Conservation (phyloP, 768 basidiomycete species). For the Auricularia cornea region DNA sequence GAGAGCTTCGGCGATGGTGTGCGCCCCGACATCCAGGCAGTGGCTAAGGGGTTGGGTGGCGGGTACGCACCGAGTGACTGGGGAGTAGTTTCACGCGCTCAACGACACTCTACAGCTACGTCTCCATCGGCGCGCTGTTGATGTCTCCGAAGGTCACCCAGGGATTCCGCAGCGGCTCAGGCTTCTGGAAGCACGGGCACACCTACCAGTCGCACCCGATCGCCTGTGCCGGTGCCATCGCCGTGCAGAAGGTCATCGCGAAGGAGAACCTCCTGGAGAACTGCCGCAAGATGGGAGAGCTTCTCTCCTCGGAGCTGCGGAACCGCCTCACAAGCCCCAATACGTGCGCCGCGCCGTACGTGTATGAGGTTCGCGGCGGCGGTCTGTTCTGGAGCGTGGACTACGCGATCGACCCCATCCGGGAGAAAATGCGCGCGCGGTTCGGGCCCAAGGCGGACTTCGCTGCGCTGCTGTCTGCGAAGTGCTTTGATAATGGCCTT, state of each 20-base stretch:
- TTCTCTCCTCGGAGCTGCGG: conserved; percentile 46
- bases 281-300: conserved; percentile 48
- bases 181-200: conserved; percentile 77
- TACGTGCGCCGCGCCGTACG: conserved; percentile 52
- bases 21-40: conserved; percentile 76
- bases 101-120: conserved; percentile 42
- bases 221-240: conserved; percentile 70
- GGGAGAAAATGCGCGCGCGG: conserved; percentile 36
- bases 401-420: conserved; percentile 52
- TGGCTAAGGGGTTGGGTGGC: conserved; percentile 86
- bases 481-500: conserved; percentile 55
- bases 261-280: conserved; percentile 65
- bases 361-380: conserved; percentile 74
- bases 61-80: conserved; percentile 53
- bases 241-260: conserved; percentile 66
- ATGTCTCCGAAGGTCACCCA: conserved; percentile 63
- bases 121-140: conserved; percentile 73
- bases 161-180: conserved; percentile 59
- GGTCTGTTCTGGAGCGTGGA: conserved; percentile 83
- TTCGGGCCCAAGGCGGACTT: conserved; percentile 38
- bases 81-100: background rate
- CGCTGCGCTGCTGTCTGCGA: conserved; percentile 63
- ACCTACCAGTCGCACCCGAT: conserved; percentile 78
- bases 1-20: conserved; percentile 71
- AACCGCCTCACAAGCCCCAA: conserved; percentile 47